These are phyloP conservation scores for Trypanosoma boissoni DNA, from an alignment of 208 protist species.

Conservation along the genomic window DNA sequence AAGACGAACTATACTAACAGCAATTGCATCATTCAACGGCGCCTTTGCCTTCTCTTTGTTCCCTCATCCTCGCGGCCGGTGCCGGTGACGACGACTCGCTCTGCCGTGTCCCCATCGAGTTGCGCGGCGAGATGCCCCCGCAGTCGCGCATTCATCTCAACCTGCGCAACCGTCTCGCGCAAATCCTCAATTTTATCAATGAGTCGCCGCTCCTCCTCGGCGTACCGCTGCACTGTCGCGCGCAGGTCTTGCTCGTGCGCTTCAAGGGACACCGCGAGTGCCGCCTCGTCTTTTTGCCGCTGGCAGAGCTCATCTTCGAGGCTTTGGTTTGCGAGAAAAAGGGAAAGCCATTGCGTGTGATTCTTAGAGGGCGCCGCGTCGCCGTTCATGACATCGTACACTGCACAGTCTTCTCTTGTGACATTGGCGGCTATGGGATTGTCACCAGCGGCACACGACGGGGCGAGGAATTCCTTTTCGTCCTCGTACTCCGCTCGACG, in stretches of 20 bases:
- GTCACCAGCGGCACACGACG: background rate
- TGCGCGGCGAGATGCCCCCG: slow-evolving; percentile 29
- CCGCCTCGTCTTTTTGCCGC: slow-evolving; percentile 2
- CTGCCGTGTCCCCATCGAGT: slow-evolving; percentile 28
- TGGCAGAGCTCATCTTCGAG: slow-evolving; percentile 15
- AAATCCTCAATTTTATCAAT: slow-evolving; percentile 44
- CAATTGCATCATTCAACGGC: background rate
- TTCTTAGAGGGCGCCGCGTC: background rate
- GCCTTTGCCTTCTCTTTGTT: slow-evolving; percentile 4
- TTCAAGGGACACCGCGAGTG: background rate
- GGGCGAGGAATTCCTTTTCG: slow-evolving; percentile 5
- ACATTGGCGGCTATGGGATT: background rate
- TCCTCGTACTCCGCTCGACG: slow-evolving; percentile 56
- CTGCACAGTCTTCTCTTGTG: background rate
- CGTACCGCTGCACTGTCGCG: slow-evolving; percentile 34
- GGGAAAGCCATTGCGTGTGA: slow-evolving; percentile 20
- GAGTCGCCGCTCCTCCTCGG: slow-evolving; percentile 30
- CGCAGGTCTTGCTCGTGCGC: slow-evolving; percentile 28
- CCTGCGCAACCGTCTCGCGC: slow-evolving; percentile 56
- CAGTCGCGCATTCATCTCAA: slow-evolving; percentile 53
- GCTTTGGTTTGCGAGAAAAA: slow-evolving; percentile 21
- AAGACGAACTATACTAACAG: too few species aligned
- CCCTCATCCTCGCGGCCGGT: background rate
- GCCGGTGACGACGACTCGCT: slow-evolving; percentile 35
- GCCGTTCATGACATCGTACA: slow-evolving; percentile 11